These are phyloP conservation scores for Volvox carteri DNA, from an alignment of 163 green algal species.

Conservation along the genomic window DNA sequence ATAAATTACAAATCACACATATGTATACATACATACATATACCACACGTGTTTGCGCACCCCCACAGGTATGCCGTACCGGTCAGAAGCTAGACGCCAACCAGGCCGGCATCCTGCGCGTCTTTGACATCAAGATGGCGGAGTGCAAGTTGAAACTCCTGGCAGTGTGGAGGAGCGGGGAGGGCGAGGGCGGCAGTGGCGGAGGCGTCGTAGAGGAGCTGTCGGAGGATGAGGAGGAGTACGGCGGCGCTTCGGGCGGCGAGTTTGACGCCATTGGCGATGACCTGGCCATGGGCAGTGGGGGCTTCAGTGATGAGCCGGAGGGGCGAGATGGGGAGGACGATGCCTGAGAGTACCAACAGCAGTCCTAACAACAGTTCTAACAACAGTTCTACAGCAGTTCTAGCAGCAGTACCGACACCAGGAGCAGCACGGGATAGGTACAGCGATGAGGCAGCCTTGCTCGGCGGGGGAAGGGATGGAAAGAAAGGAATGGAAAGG, in stretches of 20 bases:
- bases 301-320: slow-evolving; percentile 42
- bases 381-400: too few species aligned
- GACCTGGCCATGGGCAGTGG: slow-evolving; percentile 45
- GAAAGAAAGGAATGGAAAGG: too few species aligned
- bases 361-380: too few species aligned
- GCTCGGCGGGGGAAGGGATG: too few species aligned
- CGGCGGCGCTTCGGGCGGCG: slow-evolving; percentile 11
- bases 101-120: slow-evolving; percentile 87
- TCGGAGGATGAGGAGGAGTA: slow-evolving; percentile 51
- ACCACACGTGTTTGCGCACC: too few species aligned
- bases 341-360: too few species aligned
- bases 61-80: slow-evolving; percentile 81
- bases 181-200: neutral
- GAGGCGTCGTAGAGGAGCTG: slow-evolving; percentile 41
- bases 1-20: too few species aligned
- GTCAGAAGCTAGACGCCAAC: slow-evolving; percentile 83
- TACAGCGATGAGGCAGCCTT: too few species aligned
- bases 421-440: too few species aligned
- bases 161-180: slow-evolving; percentile 65
- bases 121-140: slow-evolving; percentile 91
- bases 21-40: too few species aligned
- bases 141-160: slow-evolving; percentile 84
- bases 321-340: neutral
- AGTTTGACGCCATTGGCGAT: slow-evolving; percentile 49
- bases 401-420: too few species aligned